A percentile compares a stretch with the other conserved stretches of the same genome.
These are phyloP conservation scores for Piper longum DNA, from an alignment of 164 flowering plant genomes.

Conservation along the genomic window DNA sequence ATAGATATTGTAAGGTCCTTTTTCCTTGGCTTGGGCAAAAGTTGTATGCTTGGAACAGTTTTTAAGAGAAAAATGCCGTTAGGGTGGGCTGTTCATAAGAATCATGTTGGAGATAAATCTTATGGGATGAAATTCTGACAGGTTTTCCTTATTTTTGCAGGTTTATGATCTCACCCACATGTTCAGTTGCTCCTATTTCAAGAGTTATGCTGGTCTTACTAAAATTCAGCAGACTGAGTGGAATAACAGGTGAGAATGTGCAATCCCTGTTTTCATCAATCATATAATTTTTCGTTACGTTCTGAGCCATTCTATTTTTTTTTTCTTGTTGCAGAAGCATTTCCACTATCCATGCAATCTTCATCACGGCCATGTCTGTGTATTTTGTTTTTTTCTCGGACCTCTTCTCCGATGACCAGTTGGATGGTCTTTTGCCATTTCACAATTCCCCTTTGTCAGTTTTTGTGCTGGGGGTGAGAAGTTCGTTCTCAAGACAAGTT, in stretches of 20 bases:
- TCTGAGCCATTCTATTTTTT: neutral
- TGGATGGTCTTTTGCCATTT: conserved; percentile 38
- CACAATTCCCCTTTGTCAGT: conserved; percentile 67
- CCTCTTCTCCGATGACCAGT: conserved; percentile 45
- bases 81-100: neutral
- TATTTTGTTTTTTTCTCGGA: conserved; percentile 93
- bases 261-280: no score
- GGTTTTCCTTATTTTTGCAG: conserved; percentile 20
- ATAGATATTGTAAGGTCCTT: neutral
- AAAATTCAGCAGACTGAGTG: conserved; percentile 72
- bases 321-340: conserved; percentile 46
- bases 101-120: neutral
- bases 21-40: neutral
- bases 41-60: neutral
- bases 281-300: neutral
- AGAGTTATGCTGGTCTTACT: conserved; percentile 52
- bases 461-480: conserved; percentile 58
- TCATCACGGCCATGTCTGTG: conserved; percentile 53
- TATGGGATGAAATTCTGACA: neutral
- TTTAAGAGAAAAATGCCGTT: neutral
- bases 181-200: conserved; percentile 54
- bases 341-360: conserved; percentile 82
- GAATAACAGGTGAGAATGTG: conserved; percentile 52
- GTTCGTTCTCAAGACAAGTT: neutral
- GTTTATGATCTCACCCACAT: conserved; percentile 57